A percentile compares a stretch with the other conserved stretches of the same genome.
These are phyloP conservation scores for Blastocrithidia nonstop DNA, from an alignment of 208 protist genomes.

Conservation along the genomic window DNA sequence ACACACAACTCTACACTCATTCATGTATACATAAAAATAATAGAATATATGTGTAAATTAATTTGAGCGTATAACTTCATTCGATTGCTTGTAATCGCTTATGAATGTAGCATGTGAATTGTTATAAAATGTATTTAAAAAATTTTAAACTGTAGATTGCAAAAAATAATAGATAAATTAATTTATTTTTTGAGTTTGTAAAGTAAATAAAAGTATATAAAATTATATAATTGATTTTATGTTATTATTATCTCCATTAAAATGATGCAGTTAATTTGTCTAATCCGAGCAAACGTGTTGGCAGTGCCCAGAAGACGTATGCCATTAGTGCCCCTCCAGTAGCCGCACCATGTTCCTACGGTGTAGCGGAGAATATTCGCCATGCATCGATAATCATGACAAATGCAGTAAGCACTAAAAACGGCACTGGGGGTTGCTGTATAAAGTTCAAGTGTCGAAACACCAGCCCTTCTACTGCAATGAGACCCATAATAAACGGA, in stretches of 20 bases:
- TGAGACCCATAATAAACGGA: conserved; percentile 76
- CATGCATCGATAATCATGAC: conserved; percentile 84
- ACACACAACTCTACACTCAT: no score
- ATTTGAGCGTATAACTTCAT: no score
- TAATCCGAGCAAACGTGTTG: conserved; percentile 65
- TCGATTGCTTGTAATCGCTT: no score
- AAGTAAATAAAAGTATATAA: background rate
- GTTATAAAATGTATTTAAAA: no score
- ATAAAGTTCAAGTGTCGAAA: conserved; percentile 85
- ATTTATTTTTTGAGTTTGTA: no score
- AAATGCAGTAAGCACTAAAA: conserved; percentile 75
- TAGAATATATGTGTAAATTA: no score
- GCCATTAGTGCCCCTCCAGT: conserved; percentile 78
- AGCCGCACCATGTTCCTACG: conserved; percentile 69
- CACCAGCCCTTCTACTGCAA: conserved; percentile 72
- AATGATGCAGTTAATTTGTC: conserved; percentile 75
- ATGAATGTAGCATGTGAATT: no score
- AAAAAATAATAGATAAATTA: no score
- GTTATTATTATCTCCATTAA: conserved; percentile 5
- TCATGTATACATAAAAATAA: no score
- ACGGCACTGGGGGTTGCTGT: conserved; percentile 80
- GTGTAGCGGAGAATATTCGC: conserved; percentile 70
- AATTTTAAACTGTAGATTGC: no score
- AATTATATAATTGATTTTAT: background rate
- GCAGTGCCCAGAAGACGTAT: conserved; percentile 76